Percentiles rank a stretch among this genome's conserved stretches.
These are phyloP conservation scores for Nicotiana tabacum DNA, from an alignment of 257 asterid genomes.

Conservation along the genomic window DNA sequence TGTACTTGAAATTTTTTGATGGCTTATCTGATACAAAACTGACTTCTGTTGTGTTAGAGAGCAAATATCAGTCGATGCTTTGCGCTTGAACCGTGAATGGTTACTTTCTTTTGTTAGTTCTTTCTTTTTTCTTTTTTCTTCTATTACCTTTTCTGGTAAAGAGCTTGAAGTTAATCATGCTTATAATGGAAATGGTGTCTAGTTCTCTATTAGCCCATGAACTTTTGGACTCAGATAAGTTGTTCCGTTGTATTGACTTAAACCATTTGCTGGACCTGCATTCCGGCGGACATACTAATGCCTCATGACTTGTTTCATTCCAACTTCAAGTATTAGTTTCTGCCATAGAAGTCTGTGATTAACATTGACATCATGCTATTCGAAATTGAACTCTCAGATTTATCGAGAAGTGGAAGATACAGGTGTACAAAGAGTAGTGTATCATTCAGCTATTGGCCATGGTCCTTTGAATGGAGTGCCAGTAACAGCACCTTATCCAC, in stretches of 20 bases:
- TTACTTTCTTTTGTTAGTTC: neutral
- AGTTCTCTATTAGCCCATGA: neutral
- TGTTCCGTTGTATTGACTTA: neutral
- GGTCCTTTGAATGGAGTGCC: slow-evolving; percentile 80
- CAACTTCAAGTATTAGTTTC: neutral
- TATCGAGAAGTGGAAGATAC: slow-evolving; percentile 85
- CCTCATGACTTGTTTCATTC: neutral
- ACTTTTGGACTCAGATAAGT: neutral
- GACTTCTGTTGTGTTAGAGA: neutral
- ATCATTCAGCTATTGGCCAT: slow-evolving; percentile 51
- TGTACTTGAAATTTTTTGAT: neutral
- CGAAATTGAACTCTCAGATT: slow-evolving; percentile 43
- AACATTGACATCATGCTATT: slow-evolving; percentile 6
- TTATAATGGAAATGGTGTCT: neutral
- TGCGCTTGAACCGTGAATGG: neutral
- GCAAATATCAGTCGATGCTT: neutral
- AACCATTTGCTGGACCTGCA: neutral
- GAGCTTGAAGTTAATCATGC: neutral
- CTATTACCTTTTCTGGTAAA: slow-evolving; percentile 4
- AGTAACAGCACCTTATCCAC: slow-evolving; percentile 64
- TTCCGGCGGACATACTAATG: neutral
- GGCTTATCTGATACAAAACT: neutral
- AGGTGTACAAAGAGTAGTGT: slow-evolving; percentile 42
- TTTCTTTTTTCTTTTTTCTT: neutral
- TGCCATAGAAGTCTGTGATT: slow-evolving; percentile 4